A percentile compares a stretch with the other conserved stretches of the same genome.
These are phyloP conservation scores for Claviceps quebecensis DNA, from an alignment of 2,329 filamentous ascomycete genomes.

Conservation along the genomic window DNA sequence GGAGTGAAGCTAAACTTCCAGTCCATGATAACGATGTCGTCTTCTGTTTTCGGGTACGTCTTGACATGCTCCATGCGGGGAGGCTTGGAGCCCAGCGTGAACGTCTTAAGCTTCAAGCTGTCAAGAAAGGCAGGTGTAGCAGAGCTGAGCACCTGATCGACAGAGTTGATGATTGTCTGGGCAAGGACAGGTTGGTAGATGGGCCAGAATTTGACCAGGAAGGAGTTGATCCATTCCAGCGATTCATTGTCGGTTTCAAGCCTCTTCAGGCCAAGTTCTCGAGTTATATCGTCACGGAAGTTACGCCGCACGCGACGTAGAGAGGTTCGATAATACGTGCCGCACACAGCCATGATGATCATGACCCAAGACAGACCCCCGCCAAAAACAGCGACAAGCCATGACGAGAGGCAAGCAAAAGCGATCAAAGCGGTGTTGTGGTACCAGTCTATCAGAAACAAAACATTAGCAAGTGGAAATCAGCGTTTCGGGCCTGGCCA, in stretches of 20 bases:
- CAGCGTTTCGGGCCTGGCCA: neutral
- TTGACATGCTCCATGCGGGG: constrained; percentile 96
- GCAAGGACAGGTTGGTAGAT: constrained; percentile 93
- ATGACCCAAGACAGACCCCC: constrained; percentile 89
- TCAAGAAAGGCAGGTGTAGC: constrained; percentile 87
- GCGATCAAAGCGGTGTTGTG: constrained; percentile 91
- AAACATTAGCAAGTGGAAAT: neutral
- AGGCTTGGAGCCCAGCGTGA: constrained; percentile 87
- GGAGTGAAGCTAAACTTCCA: constrained; percentile 99
- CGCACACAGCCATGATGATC: constrained; percentile 80
- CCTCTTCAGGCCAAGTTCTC: constrained; percentile 74
- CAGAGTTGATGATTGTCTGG: constrained; percentile 80
- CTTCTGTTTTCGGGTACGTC: constrained; percentile 89
- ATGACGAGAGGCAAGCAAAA: constrained; percentile 81
- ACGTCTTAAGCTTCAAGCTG: constrained; percentile 83
- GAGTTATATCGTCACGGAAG: constrained; percentile 84
- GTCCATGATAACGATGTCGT: constrained; percentile 95
- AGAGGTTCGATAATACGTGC: constrained; percentile 93
- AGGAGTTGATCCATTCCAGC: constrained; percentile 98
- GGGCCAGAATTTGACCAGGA: constrained; percentile 97
- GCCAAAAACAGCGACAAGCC: constrained; percentile 77
- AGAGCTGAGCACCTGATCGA: constrained; percentile 89
- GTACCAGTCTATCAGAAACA: constrained; percentile 72
- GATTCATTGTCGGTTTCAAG: constrained; percentile 86
- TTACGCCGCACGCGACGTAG: constrained; percentile 87